A percentile compares a stretch with the other conserved stretches of the same genome.
These are phyloP conservation scores for Myriosclerotinia duriaeana DNA, from an alignment of 2,329 filamentous ascomycete species.

Conservation along the genomic window DNA sequence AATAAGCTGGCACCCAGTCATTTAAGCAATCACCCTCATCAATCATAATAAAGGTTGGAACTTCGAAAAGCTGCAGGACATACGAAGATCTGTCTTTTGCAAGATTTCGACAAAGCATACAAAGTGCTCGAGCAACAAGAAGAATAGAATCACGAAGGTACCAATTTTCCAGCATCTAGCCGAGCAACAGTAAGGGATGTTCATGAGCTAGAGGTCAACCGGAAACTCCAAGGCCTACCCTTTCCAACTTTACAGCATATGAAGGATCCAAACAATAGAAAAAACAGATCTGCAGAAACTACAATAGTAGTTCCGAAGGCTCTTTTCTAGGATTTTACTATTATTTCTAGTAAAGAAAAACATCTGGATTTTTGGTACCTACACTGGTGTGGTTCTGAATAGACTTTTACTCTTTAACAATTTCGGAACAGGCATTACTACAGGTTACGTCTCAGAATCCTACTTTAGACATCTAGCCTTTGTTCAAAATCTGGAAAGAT, in stretches of 20 bases:
- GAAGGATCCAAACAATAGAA: background rate
- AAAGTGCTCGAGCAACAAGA: background rate
- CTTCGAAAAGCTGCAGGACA: background rate
- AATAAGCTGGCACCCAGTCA: background rate
- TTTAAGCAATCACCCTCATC: background rate
- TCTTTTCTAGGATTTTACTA: background rate
- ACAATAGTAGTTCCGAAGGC: too few relatives aligned
- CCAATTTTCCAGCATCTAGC: background rate
- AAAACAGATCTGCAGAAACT: background rate
- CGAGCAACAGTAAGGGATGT: background rate
- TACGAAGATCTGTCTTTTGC: background rate
- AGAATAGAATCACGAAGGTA: background rate
- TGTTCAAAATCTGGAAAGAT: background rate
- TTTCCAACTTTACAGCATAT: background rate
- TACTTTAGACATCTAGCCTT: background rate
- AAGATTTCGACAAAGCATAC: background rate
- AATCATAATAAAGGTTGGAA: background rate
- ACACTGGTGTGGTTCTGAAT: too few relatives aligned
- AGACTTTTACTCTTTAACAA: background rate
- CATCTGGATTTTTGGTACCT: background rate
- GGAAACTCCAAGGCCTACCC: background rate
- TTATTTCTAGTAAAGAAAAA: background rate
- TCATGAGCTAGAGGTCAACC: background rate
- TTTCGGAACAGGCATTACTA: too few relatives aligned
- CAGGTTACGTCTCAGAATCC: background rate